Percentiles rank a stretch among this genome's conserved stretches.
Conservation (phyloP, 202 grass and related monocot genomes). For the Carex arenaria region DNA sequence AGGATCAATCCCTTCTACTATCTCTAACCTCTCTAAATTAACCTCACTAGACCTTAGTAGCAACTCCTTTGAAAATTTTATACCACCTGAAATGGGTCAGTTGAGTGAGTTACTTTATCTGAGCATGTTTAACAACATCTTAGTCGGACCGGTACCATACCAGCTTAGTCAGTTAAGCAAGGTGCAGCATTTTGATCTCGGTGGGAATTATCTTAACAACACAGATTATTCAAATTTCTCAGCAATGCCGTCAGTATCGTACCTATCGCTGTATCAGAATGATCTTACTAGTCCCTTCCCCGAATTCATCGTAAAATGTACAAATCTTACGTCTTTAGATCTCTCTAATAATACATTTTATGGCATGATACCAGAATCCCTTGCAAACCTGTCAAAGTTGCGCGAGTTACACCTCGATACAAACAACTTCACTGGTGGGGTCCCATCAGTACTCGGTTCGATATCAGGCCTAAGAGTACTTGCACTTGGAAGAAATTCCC, state of each 20-base stretch:
- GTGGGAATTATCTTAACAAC: constrained; percentile 24
- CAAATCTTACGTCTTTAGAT: not conserved
- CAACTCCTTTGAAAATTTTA: constrained; percentile 16
- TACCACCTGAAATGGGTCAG: constrained; percentile 32
- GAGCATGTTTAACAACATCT: constrained; percentile 27
- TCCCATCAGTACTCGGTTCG: constrained; percentile 27
- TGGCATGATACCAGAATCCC: no score
- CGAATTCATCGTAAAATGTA: constrained; percentile 22
- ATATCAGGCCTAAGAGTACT: constrained; percentile 26
- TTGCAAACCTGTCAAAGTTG: no score
- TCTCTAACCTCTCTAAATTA: constrained; percentile 6
- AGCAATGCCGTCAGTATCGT: constrained; percentile 14
- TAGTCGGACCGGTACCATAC: constrained; percentile 25
- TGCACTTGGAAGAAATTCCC: constrained; percentile 29
- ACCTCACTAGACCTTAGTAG: not conserved
- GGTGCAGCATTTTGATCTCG: constrained; percentile 22
- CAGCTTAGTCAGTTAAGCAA: constrained; percentile 31
- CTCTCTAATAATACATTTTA: no score
- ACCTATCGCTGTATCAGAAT: constrained; percentile 34
- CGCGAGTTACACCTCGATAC: no score
- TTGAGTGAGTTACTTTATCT: constrained; percentile 23
- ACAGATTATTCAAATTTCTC: constrained; percentile 34
- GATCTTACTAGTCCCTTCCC: constrained; percentile 26
- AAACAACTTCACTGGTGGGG: constrained; percentile 7
- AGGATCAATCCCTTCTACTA: constrained; percentile 29